These are phyloP conservation scores for Reticulascus tulasneorum DNA, from an alignment of 2,329 filamentous ascomycete species.

Conservation along the genomic window DNA sequence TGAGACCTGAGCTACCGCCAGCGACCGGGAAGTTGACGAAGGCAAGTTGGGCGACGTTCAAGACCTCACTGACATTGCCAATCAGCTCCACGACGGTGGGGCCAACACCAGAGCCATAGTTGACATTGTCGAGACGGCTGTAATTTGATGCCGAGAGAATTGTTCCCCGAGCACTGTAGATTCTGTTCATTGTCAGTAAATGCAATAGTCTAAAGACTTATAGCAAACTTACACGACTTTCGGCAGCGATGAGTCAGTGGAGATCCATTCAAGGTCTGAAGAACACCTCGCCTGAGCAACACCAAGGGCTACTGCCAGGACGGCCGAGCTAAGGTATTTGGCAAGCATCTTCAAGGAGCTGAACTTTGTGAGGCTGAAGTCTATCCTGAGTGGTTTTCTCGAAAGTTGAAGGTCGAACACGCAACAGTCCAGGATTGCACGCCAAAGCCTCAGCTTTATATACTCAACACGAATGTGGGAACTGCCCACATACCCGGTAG, in stretches of 20 bases:
- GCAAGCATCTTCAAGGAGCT: no score
- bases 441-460: no score
- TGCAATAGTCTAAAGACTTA: no score
- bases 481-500: no score
- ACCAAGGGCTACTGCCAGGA: no score
- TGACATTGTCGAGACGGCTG: conserved; percentile 27
- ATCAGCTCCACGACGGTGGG: conserved; percentile 22
- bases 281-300: no score
- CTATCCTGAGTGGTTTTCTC: no score
- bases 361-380: no score
- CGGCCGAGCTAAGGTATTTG: no score
- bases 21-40: conserved; percentile 20
- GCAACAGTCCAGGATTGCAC: no score
- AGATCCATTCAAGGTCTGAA: conserved; percentile 21
- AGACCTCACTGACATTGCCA: conserved; percentile 25
- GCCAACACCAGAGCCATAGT: conserved; percentile 22
- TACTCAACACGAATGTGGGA: no score
- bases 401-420: no score
- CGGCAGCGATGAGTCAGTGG: conserved; percentile 19
- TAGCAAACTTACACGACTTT: conserved; percentile 20
- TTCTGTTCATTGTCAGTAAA: conserved; percentile 6
- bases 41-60: conserved; percentile 25
- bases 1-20: conserved; percentile 24
- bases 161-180: conserved; percentile 23
- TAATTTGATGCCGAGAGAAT: conserved; percentile 30